Percentiles rank a stretch among this genome's conserved stretches.
These are phyloP conservation scores for Williopsis jadinii DNA, from an alignment of 1,139 yeast species.

Conservation along the genomic window DNA sequence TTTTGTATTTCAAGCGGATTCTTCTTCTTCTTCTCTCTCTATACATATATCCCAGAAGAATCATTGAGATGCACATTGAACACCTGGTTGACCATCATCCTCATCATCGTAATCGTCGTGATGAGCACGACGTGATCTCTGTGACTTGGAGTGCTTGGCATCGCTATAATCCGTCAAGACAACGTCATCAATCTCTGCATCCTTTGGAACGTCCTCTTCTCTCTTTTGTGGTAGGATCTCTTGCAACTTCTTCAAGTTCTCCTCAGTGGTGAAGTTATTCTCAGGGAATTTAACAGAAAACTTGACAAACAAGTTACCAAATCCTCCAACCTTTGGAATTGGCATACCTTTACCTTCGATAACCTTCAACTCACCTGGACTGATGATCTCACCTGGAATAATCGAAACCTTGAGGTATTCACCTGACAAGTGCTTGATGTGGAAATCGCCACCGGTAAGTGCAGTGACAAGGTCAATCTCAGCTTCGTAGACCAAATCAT, in stretches of 20 bases:
- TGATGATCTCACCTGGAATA: constrained; percentile 87
- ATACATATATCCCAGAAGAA: constrained; percentile 1
- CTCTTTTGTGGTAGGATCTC: constrained; percentile 61
- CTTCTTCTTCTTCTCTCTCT: no score
- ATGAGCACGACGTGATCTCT: constrained; percentile 37
- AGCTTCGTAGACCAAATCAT: constrained; percentile 78
- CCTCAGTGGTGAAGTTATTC: constrained; percentile 57
- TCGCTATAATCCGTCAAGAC: constrained; percentile 61
- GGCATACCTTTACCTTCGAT: constrained; percentile 97
- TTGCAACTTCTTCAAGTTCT: constrained; percentile 59
- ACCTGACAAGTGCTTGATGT: constrained; percentile 80
- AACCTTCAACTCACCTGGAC: constrained; percentile 78
- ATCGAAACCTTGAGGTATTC: constrained; percentile 80
- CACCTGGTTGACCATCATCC: constrained; percentile 72
- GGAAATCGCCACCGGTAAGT: constrained; percentile 90
- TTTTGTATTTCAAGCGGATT: constrained; percentile 24
- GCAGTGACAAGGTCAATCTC: constrained; percentile 92
- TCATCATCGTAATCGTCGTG: constrained; percentile 63
- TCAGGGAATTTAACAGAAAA: constrained; percentile 69
- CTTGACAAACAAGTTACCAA: constrained; percentile 66
- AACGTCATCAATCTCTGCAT: constrained; percentile 77
- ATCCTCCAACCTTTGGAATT: constrained; percentile 65
- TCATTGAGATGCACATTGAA: constrained; percentile 83
- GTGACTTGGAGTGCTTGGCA: constrained; percentile 40
- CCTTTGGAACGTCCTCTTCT: constrained; percentile 47